These are phyloP conservation scores for Scenedesmus sp. DNA, from an alignment of 163 green algal species.

Conservation along the genomic window DNA sequence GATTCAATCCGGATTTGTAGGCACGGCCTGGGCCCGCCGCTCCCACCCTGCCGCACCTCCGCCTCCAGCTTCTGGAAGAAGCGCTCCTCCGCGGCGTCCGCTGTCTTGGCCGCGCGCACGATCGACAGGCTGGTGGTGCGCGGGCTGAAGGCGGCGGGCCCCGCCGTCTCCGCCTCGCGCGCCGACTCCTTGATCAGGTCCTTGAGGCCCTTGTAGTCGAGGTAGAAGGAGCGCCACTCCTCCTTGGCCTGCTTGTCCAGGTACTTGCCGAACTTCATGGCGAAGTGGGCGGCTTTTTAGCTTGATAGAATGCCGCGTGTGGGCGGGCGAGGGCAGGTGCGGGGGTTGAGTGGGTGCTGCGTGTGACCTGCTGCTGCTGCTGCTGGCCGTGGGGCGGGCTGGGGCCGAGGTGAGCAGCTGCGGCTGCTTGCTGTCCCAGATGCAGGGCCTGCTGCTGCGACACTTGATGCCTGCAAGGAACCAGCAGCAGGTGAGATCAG, in stretches of 20 bases:
- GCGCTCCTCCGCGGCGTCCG: slow-evolving; percentile 78
- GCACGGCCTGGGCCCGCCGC: no score
- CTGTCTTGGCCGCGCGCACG: slow-evolving; percentile 64
- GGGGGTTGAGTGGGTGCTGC: no score
- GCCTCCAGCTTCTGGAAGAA: slow-evolving; percentile 89
- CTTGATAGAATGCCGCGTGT: no score
- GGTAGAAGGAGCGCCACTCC: slow-evolving; percentile 85
- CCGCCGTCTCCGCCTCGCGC: slow-evolving; percentile 65
- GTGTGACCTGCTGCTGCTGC: slow-evolving; percentile 14
- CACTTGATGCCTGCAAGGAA: not conserved
- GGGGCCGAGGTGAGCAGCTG: not conserved
- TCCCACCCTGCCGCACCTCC: slow-evolving; percentile 70
- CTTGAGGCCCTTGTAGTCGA: slow-evolving; percentile 93
- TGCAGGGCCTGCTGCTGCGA: not conserved
- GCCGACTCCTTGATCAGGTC: slow-evolving; percentile 89
- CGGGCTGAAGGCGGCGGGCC: slow-evolving; percentile 74
- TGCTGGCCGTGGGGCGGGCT: not conserved
- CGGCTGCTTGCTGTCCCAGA: not conserved
- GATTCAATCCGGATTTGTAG: no score
- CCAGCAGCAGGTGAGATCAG: not conserved
- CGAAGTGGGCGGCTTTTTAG: no score
- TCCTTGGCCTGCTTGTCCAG: slow-evolving; percentile 78
- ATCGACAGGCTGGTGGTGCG: slow-evolving; percentile 90
- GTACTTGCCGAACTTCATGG: slow-evolving; percentile 77
- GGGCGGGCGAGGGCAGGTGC: no score